Evolutionary conservation across 2,329 filamentous ascomycete species (phyloP), one percentile per base, ranked within the genome.

Genomic region (Ilyonectria destructans): DNA sequence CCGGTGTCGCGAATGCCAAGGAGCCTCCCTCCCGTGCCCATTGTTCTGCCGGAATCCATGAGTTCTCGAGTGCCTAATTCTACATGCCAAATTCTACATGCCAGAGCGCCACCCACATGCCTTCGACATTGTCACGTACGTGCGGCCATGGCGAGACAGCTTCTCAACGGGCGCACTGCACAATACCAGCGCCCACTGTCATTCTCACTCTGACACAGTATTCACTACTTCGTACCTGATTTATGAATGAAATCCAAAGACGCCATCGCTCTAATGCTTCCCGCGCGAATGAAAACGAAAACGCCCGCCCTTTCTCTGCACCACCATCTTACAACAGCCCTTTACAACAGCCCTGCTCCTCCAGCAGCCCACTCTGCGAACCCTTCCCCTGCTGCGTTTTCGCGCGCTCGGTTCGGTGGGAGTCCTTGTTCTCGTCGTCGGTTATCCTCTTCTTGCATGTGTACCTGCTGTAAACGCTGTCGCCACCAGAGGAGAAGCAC

Each of bases 401-500:
- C 75, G n/a, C 72, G 74, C 43, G 64, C 68, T 29, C 69, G 73
- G 37, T 72, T 72, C 8, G 71, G 75, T 51, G 74, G 77, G 15
- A 78, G 72, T 5, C 76, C 78, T 66, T 81, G 79, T 48, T 79
- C 77, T 62, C 77, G 75, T 58, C 78, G 74, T 52, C 77, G 74
- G 19, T 71, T 79, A 29, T 81, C 77, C 33, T 82, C 78, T 23
- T 74, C 75, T 64, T 80, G 75, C n/a, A 72, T 76, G 58, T 87
- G 85, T 33, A 83, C 86, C 72, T 91, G 85, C 77, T 94, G 92
- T 67, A 90, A 85, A 77, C 90, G 90, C 70, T 94, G 91, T 21
- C 93, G 86, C 79, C 96, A 96, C 81, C 95, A 97, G 17, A 98
- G 87, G 35, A 98, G 84, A 59, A 93, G 89, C 0, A 93, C 90